Percentiles rank a stretch among this genome's conserved stretches.
Conservation (phyloP, 371 early-diverging fungal genomes). For the Mortierella sp. region DNA sequence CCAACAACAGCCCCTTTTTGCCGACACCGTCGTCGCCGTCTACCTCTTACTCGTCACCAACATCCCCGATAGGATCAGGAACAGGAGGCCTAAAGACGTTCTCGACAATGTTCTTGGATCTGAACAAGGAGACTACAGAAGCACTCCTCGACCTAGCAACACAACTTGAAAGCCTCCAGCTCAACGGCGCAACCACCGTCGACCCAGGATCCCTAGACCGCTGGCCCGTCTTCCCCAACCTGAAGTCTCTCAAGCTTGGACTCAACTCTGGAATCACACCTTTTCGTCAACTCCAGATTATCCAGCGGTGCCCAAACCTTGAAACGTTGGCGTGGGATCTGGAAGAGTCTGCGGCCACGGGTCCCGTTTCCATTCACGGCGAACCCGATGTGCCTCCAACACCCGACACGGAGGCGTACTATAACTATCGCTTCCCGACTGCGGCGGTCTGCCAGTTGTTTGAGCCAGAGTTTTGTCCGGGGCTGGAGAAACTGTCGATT, state of each 20-base stretch:
- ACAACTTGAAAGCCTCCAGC: neutral
- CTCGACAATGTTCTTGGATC: conserved; percentile 1
- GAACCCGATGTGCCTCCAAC: neutral
- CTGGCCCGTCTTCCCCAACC: conserved; percentile 13
- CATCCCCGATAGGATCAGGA: neutral
- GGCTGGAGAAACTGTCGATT: conserved; percentile 9
- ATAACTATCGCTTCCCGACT: conserved; percentile 2
- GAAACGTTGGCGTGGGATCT: conserved; percentile 5
- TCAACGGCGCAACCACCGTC: conserved; percentile 8
- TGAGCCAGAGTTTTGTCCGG: conserved; percentile 4
- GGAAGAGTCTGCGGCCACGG: neutral
- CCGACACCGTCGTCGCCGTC: neutral
- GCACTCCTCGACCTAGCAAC: conserved; percentile 4
- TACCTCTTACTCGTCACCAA: neutral
- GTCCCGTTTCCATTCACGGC: neutral
- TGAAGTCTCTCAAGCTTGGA: neutral
- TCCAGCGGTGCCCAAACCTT: conserved; percentile 16
- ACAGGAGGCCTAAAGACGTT: neutral
- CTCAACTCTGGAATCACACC: conserved; percentile 2
- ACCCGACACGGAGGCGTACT: neutral
- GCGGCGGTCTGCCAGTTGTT: conserved; percentile 5
- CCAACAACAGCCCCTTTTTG: no score
- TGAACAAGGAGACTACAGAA: conserved; percentile 8
- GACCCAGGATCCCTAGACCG: conserved; percentile 4
- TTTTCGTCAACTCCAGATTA: neutral